A percentile compares a stretch with the other conserved stretches of the same genome.
Evolutionary conservation across 345 rosid species (phyloP).

Genomic region (Dipteronia dyeriana): DNA sequence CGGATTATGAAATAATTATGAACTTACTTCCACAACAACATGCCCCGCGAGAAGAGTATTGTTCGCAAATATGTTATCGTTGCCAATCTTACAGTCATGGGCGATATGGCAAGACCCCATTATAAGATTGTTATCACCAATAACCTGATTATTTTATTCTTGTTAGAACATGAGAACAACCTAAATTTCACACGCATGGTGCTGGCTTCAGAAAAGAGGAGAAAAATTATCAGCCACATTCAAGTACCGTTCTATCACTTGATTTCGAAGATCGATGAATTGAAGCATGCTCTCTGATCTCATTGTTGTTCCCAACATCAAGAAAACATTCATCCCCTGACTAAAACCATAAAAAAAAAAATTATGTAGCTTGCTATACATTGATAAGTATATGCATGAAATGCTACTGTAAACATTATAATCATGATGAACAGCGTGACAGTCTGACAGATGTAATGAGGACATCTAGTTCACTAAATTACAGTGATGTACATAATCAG

Average conservation of each 20-base stretch:
- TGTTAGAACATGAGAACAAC: constrained; percentile 18
- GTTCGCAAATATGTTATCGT: constrained; percentile 84
- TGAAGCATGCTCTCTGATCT: constrained; percentile 81
- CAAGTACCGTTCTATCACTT: constrained; percentile 62
- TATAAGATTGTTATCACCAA: constrained; percentile 84
- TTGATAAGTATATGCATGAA: background rate
- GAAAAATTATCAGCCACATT: background rate
- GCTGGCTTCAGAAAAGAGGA: background rate
- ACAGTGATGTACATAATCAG: background rate
- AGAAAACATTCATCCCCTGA: constrained; percentile 80
- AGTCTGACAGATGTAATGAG: background rate
- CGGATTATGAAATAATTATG: constrained; percentile 3
- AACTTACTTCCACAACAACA: constrained; percentile 80
- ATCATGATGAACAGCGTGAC: background rate
- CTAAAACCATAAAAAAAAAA: constrained; percentile 35
- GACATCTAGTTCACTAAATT: background rate
- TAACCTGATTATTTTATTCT: constrained; percentile 47
- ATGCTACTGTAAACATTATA: background rate
- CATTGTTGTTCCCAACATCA: constrained; percentile 78
- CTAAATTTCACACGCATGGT: background rate
- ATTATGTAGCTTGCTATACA: background rate
- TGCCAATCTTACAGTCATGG: constrained; percentile 90
- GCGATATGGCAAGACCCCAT: constrained; percentile 99
- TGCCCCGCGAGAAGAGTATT: constrained; percentile 92
- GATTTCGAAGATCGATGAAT: constrained; percentile 88